A percentile compares a stretch with the other conserved stretches of the same genome.
Evolutionary conservation across 208 protist genomes (phyloP).

Genomic region (Acanthamoeba healyi): DNA sequence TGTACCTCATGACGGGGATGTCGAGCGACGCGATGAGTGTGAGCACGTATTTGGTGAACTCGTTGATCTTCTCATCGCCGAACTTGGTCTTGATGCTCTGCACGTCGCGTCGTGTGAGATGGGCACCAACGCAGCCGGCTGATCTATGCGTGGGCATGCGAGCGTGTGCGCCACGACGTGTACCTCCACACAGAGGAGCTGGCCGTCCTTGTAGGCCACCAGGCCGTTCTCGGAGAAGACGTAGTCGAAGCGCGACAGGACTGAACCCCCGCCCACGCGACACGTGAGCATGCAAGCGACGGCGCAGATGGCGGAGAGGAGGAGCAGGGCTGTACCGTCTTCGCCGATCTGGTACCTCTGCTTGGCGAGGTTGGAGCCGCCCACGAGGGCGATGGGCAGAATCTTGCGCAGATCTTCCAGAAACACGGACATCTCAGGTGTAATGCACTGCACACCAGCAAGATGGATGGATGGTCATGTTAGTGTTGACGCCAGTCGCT

Average conservation of each 20-base stretch:
- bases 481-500: not conserved
- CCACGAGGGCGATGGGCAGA: slow-evolving; percentile 97
- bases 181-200: slow-evolving; percentile 88
- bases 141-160: no score
- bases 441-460: not conserved
- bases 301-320: not conserved
- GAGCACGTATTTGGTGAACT: slow-evolving; percentile 97
- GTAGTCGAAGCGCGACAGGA: slow-evolving; percentile 96
- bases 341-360: slow-evolving; percentile 97
- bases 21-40: slow-evolving; percentile 96
- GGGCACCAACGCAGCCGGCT: no score
- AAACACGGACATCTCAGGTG: slow-evolving; percentile 89
- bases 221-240: slow-evolving; percentile 99
- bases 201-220: slow-evolving; percentile 92
- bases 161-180: slow-evolving; percentile 76
- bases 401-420: slow-evolving; percentile 93
- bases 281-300: not conserved
- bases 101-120: not conserved
- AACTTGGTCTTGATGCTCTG: slow-evolving; percentile 94
- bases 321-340: slow-evolving; percentile 79
- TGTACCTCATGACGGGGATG: slow-evolving; percentile 96
- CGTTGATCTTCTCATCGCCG: slow-evolving; percentile 95
- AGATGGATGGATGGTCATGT: not conserved
- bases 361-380: slow-evolving; percentile 98
- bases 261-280: slow-evolving; percentile 56